These are phyloP conservation scores for Colletotrichum sp. DNA, from an alignment of 2,329 filamentous ascomycete genomes.

Conservation along the genomic window DNA sequence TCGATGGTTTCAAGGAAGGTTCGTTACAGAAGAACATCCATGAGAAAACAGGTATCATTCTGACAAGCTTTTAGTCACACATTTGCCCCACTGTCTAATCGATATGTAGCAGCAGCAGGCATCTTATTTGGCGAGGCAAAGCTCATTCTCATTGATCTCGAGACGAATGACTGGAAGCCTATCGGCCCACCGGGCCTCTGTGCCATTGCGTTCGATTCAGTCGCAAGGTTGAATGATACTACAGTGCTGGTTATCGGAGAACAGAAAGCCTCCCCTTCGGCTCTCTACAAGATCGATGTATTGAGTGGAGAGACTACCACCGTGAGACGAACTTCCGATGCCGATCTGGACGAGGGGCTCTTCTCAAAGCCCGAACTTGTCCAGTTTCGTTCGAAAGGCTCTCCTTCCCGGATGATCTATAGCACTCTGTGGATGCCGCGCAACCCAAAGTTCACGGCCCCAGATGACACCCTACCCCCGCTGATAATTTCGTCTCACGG, in stretches of 20 bases:
- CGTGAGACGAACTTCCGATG: slow-evolving; percentile 38
- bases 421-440: slow-evolving; percentile 55
- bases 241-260: slow-evolving; percentile 43
- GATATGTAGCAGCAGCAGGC: slow-evolving; percentile 37
- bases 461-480: slow-evolving; percentile 45
- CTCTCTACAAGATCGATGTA: slow-evolving; percentile 40
- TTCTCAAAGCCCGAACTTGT: slow-evolving; percentile 45
- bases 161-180: slow-evolving; percentile 31
- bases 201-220: slow-evolving; percentile 36
- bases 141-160: slow-evolving; percentile 43
- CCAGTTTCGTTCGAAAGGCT: slow-evolving; percentile 28
- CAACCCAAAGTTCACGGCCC: slow-evolving; percentile 47
- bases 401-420: slow-evolving; percentile 37
- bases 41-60: background rate
- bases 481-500: slow-evolving; percentile 57
- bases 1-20: slow-evolving; percentile 35
- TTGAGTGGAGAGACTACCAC: slow-evolving; percentile 23
- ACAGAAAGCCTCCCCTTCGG: slow-evolving; percentile 32
- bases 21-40: background rate
- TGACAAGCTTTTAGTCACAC: slow-evolving; percentile 36
- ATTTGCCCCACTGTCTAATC: slow-evolving; percentile 40
- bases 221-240: slow-evolving; percentile 37
- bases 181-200: slow-evolving; percentile 28
- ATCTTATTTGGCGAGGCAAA: slow-evolving; percentile 35
- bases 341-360: slow-evolving; percentile 29